A percentile compares a stretch with the other conserved stretches of the same genome.
Evolutionary conservation across 495 filamentous ascomycete species (phyloP).

Genomic region (Lasiosphaeriaceae sp.): DNA sequence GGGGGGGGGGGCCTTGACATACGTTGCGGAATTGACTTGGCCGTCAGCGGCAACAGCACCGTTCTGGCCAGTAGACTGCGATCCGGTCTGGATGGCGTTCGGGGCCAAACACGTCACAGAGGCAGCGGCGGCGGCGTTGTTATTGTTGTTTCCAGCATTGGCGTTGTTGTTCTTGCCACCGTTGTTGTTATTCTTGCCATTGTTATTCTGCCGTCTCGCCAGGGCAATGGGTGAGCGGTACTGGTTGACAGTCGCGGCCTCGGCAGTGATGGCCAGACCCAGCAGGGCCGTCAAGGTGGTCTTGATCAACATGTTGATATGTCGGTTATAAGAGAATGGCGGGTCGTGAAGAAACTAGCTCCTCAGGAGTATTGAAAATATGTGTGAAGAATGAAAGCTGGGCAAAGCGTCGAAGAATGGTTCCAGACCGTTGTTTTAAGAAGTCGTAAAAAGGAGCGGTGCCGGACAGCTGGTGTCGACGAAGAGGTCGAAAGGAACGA

Average conservation of each 20-base stretch:
- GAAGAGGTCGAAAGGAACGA: slow-evolving; percentile 46
- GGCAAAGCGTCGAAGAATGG: slow-evolving; percentile 29
- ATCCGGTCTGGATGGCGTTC: slow-evolving; percentile 48
- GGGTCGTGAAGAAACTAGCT: slow-evolving; percentile 16
- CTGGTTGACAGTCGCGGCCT: slow-evolving; percentile 37
- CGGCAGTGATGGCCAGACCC: slow-evolving; percentile 36
- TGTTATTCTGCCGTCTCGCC: slow-evolving; percentile 19
- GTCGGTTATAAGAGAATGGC: not conserved
- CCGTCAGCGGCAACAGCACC: slow-evolving; percentile 34
- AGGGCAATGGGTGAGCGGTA: slow-evolving; percentile 20
- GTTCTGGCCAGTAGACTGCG: slow-evolving; percentile 33
- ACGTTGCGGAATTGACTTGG: slow-evolving; percentile 55
- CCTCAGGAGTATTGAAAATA: slow-evolving; percentile 5
- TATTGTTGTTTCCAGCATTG: slow-evolving; percentile 16
- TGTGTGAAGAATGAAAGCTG: slow-evolving; percentile 12
- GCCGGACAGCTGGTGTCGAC: slow-evolving; percentile 37
- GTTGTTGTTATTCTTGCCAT: slow-evolving; percentile 14
- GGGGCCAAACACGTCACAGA: slow-evolving; percentile 36
- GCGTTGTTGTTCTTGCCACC: slow-evolving; percentile 18
- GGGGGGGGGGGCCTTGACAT: slow-evolving; percentile 18
- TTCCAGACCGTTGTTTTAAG: slow-evolving; percentile 43
- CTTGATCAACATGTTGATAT: slow-evolving; percentile 46
- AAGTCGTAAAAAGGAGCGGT: slow-evolving; percentile 40
- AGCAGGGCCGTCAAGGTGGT: slow-evolving; percentile 40
- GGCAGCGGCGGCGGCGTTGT: slow-evolving; percentile 19